Percentiles rank a stretch among this genome's conserved stretches.
phyloP scores from a whole-genome alignment of 768 basidiomycete genomes.

The Boletellus sp. region DNA sequence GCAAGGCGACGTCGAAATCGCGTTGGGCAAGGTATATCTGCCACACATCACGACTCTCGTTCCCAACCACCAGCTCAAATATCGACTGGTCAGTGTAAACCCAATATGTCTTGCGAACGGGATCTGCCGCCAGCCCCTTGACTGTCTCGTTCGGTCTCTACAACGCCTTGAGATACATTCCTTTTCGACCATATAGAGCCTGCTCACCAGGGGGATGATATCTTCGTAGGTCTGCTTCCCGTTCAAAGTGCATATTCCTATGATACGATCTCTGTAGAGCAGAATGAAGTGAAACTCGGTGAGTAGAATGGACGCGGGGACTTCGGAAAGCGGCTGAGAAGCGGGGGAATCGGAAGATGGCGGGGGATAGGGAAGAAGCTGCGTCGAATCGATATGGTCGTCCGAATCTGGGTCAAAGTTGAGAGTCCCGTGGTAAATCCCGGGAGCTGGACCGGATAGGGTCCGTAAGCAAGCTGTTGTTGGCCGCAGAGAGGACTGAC shows the following conservation, averaged over 20 bases:
- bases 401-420: constrained; percentile 68
- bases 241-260: constrained; percentile 75
- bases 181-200: neutral
- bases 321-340: constrained; percentile 28
- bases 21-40: constrained; percentile 78
- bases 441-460: constrained; percentile 53
- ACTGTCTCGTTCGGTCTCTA: constrained; percentile 77
- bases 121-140: constrained; percentile 76
- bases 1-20: constrained; percentile 73
- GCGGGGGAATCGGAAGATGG: constrained; percentile 25
- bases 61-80: constrained; percentile 79
- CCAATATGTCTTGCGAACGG: constrained; percentile 90
- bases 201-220: constrained; percentile 67
- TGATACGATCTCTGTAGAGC: constrained; percentile 73
- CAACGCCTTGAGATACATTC: constrained; percentile 3
- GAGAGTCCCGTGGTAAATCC: constrained; percentile 81
- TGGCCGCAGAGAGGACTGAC: constrained; percentile 38
- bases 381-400: constrained; percentile 71
- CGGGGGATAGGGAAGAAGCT: constrained; percentile 75
- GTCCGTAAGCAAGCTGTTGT: constrained; percentile 2
- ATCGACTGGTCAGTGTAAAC: constrained; percentile 85
- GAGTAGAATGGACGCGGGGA: constrained; percentile 73
- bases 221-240: constrained; percentile 86
- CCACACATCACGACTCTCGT: constrained; percentile 96
- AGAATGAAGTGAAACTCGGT: constrained; percentile 93